phyloP scores from a whole-genome alignment of 2,329 filamentous ascomycete genomes.

The Amauroascus niger region DNA sequence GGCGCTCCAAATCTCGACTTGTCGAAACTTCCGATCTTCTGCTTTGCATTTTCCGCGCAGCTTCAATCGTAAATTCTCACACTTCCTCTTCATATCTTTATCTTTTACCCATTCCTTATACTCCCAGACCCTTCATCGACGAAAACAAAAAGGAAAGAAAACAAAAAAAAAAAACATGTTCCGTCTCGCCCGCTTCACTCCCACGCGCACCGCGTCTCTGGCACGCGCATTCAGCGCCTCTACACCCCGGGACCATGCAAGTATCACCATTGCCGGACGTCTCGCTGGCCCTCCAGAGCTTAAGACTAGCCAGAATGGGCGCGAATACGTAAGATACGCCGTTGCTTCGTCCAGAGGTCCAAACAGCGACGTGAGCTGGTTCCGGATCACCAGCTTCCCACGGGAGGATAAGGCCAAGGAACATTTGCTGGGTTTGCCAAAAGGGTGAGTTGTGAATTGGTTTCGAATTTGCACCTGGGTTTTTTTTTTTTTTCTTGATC shows the following conservation, averaged over 20 bases:
- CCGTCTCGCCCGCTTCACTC: slow-evolving; percentile 45
- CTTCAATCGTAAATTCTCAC: no score
- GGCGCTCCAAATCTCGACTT: no score
- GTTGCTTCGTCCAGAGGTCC: slow-evolving; percentile 60
- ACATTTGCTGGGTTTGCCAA: slow-evolving; percentile 61
- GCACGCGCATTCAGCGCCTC: slow-evolving; percentile 64
- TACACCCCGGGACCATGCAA: slow-evolving; percentile 54
- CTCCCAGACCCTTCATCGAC: no score
- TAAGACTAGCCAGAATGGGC: slow-evolving; percentile 57
- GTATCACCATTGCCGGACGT: slow-evolving; percentile 78
- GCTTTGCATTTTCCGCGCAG: no score
- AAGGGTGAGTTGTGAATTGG: slow-evolving; percentile 73
- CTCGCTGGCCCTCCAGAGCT: slow-evolving; percentile 72
- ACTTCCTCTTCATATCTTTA: no score
- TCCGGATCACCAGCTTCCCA: slow-evolving; percentile 64
- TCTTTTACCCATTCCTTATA: no score
- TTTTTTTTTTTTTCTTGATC: no score
- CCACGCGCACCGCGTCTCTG: slow-evolving; percentile 38
- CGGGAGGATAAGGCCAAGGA: slow-evolving; percentile 60
- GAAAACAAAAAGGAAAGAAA: no score
- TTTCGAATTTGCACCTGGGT: no score
- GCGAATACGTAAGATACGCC: slow-evolving; percentile 65
- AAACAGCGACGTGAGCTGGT: slow-evolving; percentile 74
- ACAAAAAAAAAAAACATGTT: slow-evolving; percentile 23
- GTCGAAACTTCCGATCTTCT: no score